These are phyloP conservation scores for Hypoxylon fuscum DNA, from an alignment of 495 filamentous ascomycete genomes.

Conservation along the genomic window DNA sequence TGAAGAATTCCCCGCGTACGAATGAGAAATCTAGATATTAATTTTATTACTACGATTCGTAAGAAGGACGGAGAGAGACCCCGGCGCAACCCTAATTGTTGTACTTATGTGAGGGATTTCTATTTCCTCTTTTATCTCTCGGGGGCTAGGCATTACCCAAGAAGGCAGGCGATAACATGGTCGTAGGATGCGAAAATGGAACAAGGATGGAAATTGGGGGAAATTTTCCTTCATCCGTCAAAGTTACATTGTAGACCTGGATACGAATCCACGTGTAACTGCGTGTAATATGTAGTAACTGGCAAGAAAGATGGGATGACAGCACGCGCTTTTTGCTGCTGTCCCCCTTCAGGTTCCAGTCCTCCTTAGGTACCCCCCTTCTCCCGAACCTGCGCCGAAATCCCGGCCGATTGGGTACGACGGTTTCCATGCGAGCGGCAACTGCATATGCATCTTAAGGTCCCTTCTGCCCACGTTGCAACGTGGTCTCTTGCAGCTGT, in stretches of 20 bases:
- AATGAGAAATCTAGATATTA: conserved; percentile 6
- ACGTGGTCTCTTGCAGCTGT: conserved; percentile 37
- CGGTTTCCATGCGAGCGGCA: conserved; percentile 28
- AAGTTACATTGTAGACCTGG: conserved; percentile 2
- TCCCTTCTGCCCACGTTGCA: conserved; percentile 36
- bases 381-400: conserved; percentile 27
- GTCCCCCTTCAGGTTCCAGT: background rate
- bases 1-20: conserved; percentile 14
- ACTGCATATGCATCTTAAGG: conserved; percentile 1
- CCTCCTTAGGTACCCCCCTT: background rate
- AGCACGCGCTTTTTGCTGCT: background rate
- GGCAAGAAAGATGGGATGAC: conserved; percentile 12
- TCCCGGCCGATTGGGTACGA: conserved; percentile 37
- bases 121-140: conserved; percentile 10
- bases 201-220: conserved; percentile 20
- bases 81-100: conserved; percentile 8
- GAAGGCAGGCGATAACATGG: conserved; percentile 23
- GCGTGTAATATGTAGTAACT: conserved; percentile 36
- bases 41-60: conserved; percentile 11
- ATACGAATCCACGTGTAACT: conserved; percentile 38
- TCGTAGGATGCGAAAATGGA: conserved; percentile 28
- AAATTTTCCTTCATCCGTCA: background rate
- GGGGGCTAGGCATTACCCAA: conserved; percentile 17
- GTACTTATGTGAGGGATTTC: conserved; percentile 24
- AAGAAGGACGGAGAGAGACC: conserved; percentile 5